These are phyloP conservation scores for Pleochaeta shiraiana DNA, from an alignment of 2,329 filamentous ascomycete species.

Conservation along the genomic window DNA sequence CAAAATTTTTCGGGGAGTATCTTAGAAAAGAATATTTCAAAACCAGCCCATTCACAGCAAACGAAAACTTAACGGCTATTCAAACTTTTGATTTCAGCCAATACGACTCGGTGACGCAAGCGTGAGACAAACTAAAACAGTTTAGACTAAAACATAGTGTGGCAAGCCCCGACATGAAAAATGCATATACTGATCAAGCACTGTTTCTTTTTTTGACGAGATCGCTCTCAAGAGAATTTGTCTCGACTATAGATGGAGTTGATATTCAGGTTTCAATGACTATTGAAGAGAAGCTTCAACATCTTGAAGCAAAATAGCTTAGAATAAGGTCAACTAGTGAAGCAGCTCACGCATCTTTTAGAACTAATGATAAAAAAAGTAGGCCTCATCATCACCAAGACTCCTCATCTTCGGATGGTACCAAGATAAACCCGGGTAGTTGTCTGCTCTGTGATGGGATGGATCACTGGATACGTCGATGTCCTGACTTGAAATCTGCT, in stretches of 20 bases:
- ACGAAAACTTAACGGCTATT: conserved; percentile 1
- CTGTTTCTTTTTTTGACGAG: background rate
- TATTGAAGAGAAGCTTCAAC: background rate
- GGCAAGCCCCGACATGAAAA: background rate
- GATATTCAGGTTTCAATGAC: background rate
- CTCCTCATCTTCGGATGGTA: too few relatives aligned
- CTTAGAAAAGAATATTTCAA: too few relatives aligned
- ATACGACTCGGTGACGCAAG: background rate
- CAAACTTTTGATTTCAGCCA: background rate
- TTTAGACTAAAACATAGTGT: background rate
- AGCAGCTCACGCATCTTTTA: background rate
- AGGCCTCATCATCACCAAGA: too few relatives aligned
- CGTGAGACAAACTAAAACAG: background rate
- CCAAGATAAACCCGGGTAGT: too few relatives aligned
- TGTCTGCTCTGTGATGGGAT: too few relatives aligned
- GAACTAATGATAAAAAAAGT: background rate
- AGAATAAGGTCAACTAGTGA: background rate
- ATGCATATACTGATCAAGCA: background rate
- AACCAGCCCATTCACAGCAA: background rate
- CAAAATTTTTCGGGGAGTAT: background rate
- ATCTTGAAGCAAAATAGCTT: background rate
- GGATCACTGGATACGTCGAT: too few relatives aligned
- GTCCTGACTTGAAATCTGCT: too few relatives aligned
- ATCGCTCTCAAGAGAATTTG: background rate
- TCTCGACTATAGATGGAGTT: background rate